Evolutionary conservation across 345 rosid species (phyloP).

Genomic region (Eucalyptus grandis): DNA sequence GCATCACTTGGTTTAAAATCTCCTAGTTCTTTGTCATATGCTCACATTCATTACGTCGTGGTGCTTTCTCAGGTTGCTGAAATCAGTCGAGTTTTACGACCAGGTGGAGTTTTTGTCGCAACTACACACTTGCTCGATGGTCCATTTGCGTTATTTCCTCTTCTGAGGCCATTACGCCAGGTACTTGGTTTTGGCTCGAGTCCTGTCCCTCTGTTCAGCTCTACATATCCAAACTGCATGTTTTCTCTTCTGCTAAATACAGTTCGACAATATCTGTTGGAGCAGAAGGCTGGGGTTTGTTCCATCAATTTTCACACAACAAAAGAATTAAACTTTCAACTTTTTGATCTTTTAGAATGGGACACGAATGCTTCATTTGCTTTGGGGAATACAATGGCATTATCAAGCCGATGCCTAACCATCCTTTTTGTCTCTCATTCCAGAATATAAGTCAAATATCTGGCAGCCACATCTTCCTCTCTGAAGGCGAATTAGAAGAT

Average conservation of each 20-base stretch:
- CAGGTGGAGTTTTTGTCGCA: slow-evolving; percentile 86
- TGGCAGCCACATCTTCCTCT: slow-evolving; percentile 36
- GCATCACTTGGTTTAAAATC: background rate
- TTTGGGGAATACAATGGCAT: background rate
- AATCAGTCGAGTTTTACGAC: slow-evolving; percentile 73
- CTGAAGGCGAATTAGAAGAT: slow-evolving; percentile 73
- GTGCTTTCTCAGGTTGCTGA: slow-evolving; percentile 53
- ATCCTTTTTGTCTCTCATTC: background rate
- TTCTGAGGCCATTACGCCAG: slow-evolving; percentile 39
- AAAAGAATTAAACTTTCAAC: background rate
- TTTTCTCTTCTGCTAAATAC: background rate
- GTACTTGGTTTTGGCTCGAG: slow-evolving; percentile 16
- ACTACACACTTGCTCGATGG: slow-evolving; percentile 61
- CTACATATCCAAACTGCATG: background rate
- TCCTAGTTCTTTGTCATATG: background rate
- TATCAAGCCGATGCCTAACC: background rate
- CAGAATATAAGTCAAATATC: slow-evolving; percentile 38
- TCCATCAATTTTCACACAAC: background rate
- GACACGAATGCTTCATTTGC: background rate
- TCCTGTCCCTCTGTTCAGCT: background rate
- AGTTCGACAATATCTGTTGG: background rate
- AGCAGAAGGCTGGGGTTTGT: background rate
- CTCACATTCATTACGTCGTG: background rate
- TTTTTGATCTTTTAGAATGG: background rate
- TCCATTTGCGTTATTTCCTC: slow-evolving; percentile 32